Conservation (phyloP, 164 flowering plant genomes). For the Piper betle region DNA sequence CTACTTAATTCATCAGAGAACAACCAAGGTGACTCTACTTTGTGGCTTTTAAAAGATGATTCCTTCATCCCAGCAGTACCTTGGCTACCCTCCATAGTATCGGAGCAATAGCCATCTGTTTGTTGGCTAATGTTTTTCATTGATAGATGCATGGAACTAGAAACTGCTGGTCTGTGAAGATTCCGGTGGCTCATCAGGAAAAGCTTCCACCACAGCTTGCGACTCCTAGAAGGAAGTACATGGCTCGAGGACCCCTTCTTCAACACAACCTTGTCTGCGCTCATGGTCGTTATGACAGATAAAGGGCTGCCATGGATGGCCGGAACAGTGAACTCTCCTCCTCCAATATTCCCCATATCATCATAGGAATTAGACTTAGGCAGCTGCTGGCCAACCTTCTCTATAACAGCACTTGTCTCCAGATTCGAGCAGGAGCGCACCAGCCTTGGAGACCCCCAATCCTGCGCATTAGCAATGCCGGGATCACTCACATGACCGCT, state of each 20-base stretch:
- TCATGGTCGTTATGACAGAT: slow-evolving; percentile 36
- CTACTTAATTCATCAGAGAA: slow-evolving; percentile 23
- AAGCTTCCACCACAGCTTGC: slow-evolving; percentile 85
- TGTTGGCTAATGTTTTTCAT: slow-evolving; percentile 20
- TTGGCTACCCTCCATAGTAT: slow-evolving; percentile 51
- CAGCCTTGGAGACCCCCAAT: slow-evolving; percentile 60
- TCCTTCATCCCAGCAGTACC: slow-evolving; percentile 2
- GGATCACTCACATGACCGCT: slow-evolving; percentile 89
- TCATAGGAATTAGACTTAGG: slow-evolving; percentile 46
- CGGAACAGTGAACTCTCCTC: slow-evolving; percentile 8
- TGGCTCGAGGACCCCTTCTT: slow-evolving; percentile 86
- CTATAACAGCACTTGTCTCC: slow-evolving; percentile 34
- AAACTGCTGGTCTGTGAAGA: slow-evolving; percentile 22
- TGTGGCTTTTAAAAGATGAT: slow-evolving; percentile 7
- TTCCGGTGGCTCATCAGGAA: slow-evolving; percentile 95
- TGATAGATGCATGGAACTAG: slow-evolving; percentile 1
- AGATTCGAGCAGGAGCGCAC: slow-evolving; percentile 76
- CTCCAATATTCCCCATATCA: slow-evolving; percentile 27
- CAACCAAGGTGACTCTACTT: slow-evolving; percentile 35
- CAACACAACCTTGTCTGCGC: slow-evolving; percentile 86
- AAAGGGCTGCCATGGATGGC: slow-evolving; percentile 36
- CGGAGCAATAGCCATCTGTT: slow-evolving; percentile 76
- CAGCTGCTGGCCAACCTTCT: slow-evolving; percentile 23
- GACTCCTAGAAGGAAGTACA: slow-evolving; percentile 72
- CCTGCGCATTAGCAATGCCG: slow-evolving; percentile 36